Percentiles rank a stretch among this genome's conserved stretches.
phyloP scores from a whole-genome alignment of 306 rosid species.

The Myrica gale region DNA sequence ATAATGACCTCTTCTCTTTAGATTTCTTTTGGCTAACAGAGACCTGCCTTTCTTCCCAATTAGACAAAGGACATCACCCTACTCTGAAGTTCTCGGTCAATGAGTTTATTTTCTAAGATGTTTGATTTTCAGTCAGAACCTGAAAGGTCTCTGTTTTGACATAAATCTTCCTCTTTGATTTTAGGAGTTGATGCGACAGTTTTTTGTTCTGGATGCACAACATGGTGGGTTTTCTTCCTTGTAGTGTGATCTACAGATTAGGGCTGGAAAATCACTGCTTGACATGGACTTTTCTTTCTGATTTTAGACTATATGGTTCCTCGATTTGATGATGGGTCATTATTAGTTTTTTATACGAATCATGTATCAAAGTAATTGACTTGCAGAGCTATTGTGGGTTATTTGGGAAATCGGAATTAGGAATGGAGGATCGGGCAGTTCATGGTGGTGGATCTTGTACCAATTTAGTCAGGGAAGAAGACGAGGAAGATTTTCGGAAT shows the following conservation, averaged over 20 bases:
- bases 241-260: constrained; percentile 9
- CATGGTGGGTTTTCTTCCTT: constrained; percentile 27
- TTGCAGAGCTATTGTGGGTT: constrained; percentile 25
- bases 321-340: constrained; percentile 34
- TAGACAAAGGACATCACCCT: too few relatives aligned
- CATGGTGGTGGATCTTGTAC: constrained; percentile 36
- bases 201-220: constrained; percentile 37
- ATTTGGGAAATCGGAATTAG: constrained; percentile 6
- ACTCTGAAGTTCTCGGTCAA: too few relatives aligned
- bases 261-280: constrained; percentile 22
- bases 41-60: too few relatives aligned
- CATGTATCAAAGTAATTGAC: constrained; percentile 16
- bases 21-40: too few relatives aligned
- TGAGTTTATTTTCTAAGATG: constrained; percentile 23
- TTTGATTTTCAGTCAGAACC: constrained; percentile 28
- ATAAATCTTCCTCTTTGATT: constrained; percentile 29
- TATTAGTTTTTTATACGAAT: constrained; percentile 26
- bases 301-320: constrained; percentile 15
- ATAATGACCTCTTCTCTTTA: too few relatives aligned
- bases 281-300: constrained; percentile 18
- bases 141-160: constrained; percentile 26
- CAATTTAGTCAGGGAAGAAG: constrained; percentile 61
- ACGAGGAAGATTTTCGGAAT: constrained; percentile 88
- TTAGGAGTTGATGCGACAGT: constrained; percentile 37
- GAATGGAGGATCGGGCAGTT: constrained; percentile 59